phyloP scores from a whole-genome alignment of 768 basidiomycete genomes.

The Lactifluus volemus region DNA sequence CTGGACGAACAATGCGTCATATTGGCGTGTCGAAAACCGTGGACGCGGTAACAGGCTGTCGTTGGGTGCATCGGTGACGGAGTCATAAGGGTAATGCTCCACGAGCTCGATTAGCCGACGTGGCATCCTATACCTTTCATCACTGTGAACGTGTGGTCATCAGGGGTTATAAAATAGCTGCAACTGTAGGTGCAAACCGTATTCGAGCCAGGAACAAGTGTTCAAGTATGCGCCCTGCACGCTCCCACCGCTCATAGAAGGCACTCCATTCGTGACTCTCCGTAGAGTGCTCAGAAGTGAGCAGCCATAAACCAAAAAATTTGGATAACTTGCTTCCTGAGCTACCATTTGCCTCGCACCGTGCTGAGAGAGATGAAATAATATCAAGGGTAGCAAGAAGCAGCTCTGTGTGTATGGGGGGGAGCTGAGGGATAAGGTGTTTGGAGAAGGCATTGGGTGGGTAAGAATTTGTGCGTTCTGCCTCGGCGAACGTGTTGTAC shows the following conservation, averaged over 20 bases:
- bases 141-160: conserved; percentile 34
- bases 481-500: conserved; percentile 56
- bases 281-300: conserved; percentile 40
- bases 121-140: conserved; percentile 58
- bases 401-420: conserved; percentile 48
- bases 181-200: conserved; percentile 36
- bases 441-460: conserved; percentile 56
- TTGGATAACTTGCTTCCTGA: conserved; percentile 74
- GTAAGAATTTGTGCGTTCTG: conserved; percentile 52
- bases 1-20: conserved; percentile 59
- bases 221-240: conserved; percentile 60
- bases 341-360: conserved; percentile 61
- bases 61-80: conserved; percentile 26
- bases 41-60: conserved; percentile 49
- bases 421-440: conserved; percentile 50
- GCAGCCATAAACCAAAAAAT: conserved; percentile 65
- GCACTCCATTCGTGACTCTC: conserved; percentile 48
- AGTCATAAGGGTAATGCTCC: conserved; percentile 55
- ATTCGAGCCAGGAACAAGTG: conserved; percentile 69
- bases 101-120: conserved; percentile 64
- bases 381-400: conserved; percentile 50
- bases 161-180: not conserved
- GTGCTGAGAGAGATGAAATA: conserved; percentile 61
- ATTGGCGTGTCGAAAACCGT: conserved; percentile 55
- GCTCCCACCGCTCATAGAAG: conserved; percentile 73